These are phyloP conservation scores for Salicornia ramosissima DNA, from an alignment of 148 eudicot species.

Conservation along the genomic window DNA sequence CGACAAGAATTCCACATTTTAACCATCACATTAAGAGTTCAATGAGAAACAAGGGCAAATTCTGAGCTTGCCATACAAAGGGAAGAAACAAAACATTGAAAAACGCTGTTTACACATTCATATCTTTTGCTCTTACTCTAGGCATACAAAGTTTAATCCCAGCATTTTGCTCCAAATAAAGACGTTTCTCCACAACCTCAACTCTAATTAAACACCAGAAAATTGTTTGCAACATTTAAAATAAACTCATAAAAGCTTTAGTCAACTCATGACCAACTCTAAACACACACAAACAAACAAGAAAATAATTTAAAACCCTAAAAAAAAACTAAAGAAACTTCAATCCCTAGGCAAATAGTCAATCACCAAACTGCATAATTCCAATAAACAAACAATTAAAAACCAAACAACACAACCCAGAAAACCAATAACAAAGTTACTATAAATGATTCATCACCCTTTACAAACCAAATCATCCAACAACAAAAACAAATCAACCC, in stretches of 20 bases:
- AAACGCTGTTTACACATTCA: background rate
- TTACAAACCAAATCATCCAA: background rate
- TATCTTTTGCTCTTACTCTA: background rate
- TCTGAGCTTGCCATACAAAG: background rate
- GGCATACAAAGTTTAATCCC: conserved; percentile 4
- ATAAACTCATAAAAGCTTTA: background rate
- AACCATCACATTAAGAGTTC: background rate
- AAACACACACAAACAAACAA: no score
- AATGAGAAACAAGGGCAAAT: background rate
- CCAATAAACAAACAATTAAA: conserved; percentile 5
- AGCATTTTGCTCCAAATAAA: background rate
- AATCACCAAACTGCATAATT: background rate
- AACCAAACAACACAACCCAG: background rate
- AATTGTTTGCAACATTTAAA: background rate
- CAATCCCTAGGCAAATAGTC: background rate
- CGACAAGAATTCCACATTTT: background rate
- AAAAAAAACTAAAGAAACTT: background rate
- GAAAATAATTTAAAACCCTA: background rate
- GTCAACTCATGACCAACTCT: background rate
- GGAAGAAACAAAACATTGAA: background rate
- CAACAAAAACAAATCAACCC: conserved; percentile 14
- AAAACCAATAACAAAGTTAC: background rate
- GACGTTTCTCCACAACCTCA: background rate
- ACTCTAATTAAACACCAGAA: background rate
- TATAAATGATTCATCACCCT: background rate